Conservation (phyloP, 208 protist genomes). For the Leptomonas pyrrhocoris region DNA sequence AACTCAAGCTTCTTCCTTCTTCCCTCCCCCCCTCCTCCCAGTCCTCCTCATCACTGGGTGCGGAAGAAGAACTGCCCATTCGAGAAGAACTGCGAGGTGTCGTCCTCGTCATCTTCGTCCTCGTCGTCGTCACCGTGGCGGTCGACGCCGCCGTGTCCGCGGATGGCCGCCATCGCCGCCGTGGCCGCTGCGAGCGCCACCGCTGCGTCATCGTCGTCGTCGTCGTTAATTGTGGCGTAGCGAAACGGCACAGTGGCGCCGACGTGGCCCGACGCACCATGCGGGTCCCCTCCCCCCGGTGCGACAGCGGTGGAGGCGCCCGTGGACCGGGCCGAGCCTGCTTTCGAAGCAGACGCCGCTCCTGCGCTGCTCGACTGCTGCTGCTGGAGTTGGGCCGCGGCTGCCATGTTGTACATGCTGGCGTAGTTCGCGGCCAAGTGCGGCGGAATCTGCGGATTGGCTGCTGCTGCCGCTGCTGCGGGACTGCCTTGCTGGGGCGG, state of each 20-base stretch:
- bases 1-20: no score
- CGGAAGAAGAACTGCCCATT: slow-evolving; percentile 37
- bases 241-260: slow-evolving; percentile 5
- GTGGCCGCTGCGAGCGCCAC: slow-evolving; percentile 35
- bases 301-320: background rate
- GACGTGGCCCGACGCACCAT: background rate
- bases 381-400: slow-evolving; percentile 26
- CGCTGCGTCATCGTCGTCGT: slow-evolving; percentile 32
- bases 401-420: slow-evolving; percentile 21
- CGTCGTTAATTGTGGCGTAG: slow-evolving; percentile 31
- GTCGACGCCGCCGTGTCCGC: slow-evolving; percentile 23
- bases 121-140: slow-evolving; percentile 25
- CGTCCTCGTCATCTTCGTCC: slow-evolving; percentile 30
- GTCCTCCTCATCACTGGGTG: slow-evolving; percentile 10
- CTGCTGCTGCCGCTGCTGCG: slow-evolving; percentile 7
- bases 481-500: slow-evolving; percentile 32
- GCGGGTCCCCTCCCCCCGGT: background rate
- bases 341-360: slow-evolving; percentile 1
- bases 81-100: slow-evolving; percentile 26
- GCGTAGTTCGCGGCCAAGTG: slow-evolving; percentile 10
- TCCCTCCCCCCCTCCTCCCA: background rate
- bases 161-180: slow-evolving; percentile 35
- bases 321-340: background rate
- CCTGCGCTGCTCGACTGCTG: slow-evolving; percentile 2
- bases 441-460: background rate